These are phyloP conservation scores for Claviceps cyperi DNA, from an alignment of 2,329 filamentous ascomycete species.

Conservation along the genomic window DNA sequence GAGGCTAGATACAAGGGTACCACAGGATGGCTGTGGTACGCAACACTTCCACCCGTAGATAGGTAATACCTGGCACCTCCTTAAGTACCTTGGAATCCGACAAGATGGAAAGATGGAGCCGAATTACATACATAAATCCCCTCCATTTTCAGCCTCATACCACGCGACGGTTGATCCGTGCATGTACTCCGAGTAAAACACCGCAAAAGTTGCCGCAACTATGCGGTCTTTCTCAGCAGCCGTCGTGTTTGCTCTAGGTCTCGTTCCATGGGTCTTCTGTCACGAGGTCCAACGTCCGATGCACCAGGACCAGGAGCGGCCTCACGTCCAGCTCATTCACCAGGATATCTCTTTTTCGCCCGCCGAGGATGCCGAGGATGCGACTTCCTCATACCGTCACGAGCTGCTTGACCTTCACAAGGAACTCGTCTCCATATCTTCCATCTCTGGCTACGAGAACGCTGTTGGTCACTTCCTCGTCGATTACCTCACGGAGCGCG, in stretches of 20 bases:
- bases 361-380: constrained; percentile 2
- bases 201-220: background rate
- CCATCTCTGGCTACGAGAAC: constrained; percentile 55
- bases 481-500: constrained; percentile 41
- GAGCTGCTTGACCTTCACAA: constrained; percentile 59
- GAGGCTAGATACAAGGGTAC: no score
- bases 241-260: constrained; percentile 2
- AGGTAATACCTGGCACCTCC: no score
- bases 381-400: constrained; percentile 24
- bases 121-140: no score
- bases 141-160: no score
- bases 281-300: constrained; percentile 5
- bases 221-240: constrained; percentile 4
- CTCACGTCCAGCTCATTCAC: background rate
- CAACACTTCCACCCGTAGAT: no score
- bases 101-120: no score
- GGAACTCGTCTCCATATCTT: constrained; percentile 59
- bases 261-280: constrained; percentile 6
- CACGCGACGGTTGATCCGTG: background rate
- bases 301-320: background rate
- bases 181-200: background rate
- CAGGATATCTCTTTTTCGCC: background rate
- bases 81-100: no score
- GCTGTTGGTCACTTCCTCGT: constrained; percentile 54
- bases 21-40: no score